Evolutionary conservation across 768 basidiomycete species (phyloP), one percentile per base, ranked within the genome.

Genomic region (Termitomyces eurrhizus): DNA sequence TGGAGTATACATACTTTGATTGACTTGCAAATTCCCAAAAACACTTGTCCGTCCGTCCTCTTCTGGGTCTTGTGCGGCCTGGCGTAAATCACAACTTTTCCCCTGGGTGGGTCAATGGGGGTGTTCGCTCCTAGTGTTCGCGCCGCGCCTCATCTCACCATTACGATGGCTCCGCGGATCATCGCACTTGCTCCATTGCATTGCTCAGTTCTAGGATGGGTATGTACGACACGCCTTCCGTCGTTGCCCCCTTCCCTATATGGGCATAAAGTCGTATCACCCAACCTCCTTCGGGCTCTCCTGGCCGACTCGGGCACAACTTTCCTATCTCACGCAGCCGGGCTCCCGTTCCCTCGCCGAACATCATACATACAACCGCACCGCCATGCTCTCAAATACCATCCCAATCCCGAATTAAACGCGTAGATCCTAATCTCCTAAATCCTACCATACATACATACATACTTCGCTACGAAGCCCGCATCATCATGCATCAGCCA

Each of bases 381-480:
- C n/a, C n/a, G n/a, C n/a, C 8, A 4, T 11, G 3, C 13, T 21
- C n/a, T 7, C n/a, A 5, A 5, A 5, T 35, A 1, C n/a, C n/a
- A n/a, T n/a, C n/a, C 7, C 7, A 39, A 0, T 14, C 16, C 36
- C 41, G 26, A 29, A n/a, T n/a, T 32, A 1, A 2, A 11, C 32
- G 36, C 32, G 53, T 26, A 54, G 39, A 55, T 55, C 53, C 53
- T n/a, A n/a, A n/a, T n/a, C n/a, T n/a, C n/a, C n/a, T n/a, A n/a
- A n/a, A n/a, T n/a, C n/a, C n/a, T n/a, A n/a, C n/a, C n/a, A n/a
- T n/a, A n/a, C n/a, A n/a, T n/a, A n/a, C n/a, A n/a, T n/a, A n/a
- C n/a, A n/a, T 7, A 16, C 39, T 11, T 41, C 9, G 18, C 24
- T 18, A 41, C 52, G 18, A 42, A 8, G 44, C n/a, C n/a, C n/a